Conservation (phyloP, 2,329 filamentous ascomycete species). For the Teratosphaeria gauchensis region DNA sequence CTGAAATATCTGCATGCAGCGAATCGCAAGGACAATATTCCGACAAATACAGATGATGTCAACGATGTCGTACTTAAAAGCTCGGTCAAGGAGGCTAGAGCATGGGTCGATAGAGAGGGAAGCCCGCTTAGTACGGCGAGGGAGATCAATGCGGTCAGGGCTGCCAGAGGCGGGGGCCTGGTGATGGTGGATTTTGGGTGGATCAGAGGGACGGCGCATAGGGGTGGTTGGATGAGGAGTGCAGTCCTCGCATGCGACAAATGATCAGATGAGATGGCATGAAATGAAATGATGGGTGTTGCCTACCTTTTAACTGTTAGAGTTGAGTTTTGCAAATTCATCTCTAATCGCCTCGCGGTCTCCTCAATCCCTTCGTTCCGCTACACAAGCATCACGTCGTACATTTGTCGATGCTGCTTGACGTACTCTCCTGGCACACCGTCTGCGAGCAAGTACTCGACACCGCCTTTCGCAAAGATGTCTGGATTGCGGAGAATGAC, state of each 20-base stretch:
- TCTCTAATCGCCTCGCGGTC: neutral
- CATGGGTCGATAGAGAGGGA: conserved; percentile 29
- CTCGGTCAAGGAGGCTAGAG: conserved; percentile 23
- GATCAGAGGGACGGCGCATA: neutral
- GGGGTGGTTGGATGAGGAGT: neutral
- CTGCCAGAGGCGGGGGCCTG: conserved; percentile 5
- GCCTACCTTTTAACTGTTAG: too few species aligned
- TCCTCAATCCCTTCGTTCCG: neutral
- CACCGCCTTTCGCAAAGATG: neutral
- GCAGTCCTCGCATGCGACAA: neutral
- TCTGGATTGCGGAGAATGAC: neutral
- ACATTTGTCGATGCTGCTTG: neutral
- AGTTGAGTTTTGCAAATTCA: neutral
- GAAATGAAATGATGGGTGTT: too few species aligned
- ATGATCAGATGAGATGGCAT: neutral
- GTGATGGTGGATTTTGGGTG: conserved; percentile 22
- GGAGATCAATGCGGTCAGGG: conserved; percentile 22
- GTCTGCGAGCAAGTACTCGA: neutral
- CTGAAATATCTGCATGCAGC: neutral
- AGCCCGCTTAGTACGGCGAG: conserved; percentile 22
- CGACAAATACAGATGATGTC: neutral
- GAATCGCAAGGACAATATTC: neutral
- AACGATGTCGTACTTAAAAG: conserved; percentile 7
- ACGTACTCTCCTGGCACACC: neutral
- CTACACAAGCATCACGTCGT: neutral